phyloP scores from a whole-genome alignment of 2,329 filamentous ascomycete genomes.

The Penicillium sp. region DNA sequence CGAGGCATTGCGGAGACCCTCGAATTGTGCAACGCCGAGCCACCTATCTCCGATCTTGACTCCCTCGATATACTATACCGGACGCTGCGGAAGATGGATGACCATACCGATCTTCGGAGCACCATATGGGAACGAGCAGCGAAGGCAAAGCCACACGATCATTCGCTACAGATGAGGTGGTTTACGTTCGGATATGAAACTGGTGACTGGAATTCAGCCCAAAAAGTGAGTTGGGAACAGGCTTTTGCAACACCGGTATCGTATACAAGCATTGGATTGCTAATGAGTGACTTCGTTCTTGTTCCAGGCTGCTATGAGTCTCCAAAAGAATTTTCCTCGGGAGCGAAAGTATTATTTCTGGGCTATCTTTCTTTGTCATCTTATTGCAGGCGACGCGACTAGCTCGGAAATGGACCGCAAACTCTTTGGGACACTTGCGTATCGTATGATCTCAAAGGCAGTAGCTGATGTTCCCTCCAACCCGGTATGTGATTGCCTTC shows the following conservation, averaged over 20 bases:
- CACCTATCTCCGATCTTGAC: constrained; percentile 46
- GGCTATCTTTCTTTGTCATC: constrained; percentile 49
- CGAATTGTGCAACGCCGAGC: constrained; percentile 43
- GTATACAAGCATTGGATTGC: not conserved
- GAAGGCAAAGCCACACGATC: constrained; percentile 44
- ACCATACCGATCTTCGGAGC: constrained; percentile 36
- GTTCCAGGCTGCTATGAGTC: constrained; percentile 49
- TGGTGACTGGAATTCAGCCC: constrained; percentile 48
- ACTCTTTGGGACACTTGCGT: constrained; percentile 52
- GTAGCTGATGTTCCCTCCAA: constrained; percentile 45
- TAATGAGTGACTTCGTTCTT: not conserved
- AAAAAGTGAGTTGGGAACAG: constrained; percentile 44
- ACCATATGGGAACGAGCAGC: constrained; percentile 50
- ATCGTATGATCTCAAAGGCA: constrained; percentile 51
- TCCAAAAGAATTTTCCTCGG: constrained; percentile 51
- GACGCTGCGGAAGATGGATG: constrained; percentile 39
- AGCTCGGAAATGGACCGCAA: constrained; percentile 45
- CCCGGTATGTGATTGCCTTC: constrained; percentile 36
- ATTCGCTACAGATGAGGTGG: constrained; percentile 47
- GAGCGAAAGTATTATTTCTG: constrained; percentile 51
- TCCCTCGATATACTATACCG: constrained; percentile 45
- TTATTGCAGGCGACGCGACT: constrained; percentile 38
- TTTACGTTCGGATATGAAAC: constrained; percentile 44
- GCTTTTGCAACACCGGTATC: not conserved
- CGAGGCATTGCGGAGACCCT: constrained; percentile 47